phyloP scores from a whole-genome alignment of 768 basidiomycete genomes.

The Lentinula raphanica region DNA sequence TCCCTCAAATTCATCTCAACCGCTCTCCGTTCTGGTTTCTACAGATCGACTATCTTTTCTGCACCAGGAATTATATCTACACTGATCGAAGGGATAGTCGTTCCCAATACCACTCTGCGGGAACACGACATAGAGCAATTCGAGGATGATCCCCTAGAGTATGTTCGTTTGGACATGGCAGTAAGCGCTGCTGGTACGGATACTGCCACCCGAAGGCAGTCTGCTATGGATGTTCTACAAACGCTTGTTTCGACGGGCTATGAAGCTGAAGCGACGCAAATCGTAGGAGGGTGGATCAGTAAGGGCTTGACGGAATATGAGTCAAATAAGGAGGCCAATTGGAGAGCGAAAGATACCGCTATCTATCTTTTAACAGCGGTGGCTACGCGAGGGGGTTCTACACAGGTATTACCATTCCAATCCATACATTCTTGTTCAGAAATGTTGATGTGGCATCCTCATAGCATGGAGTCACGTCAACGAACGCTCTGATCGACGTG shows the following conservation, averaged over 20 bases:
- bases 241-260: constrained; percentile 75
- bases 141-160: constrained; percentile 95
- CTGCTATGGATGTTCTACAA: constrained; percentile 93
- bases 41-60: constrained; percentile 72
- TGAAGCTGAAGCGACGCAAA: constrained; percentile 81
- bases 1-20: constrained; percentile 88
- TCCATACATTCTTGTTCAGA: too few species aligned
- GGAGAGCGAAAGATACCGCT: constrained; percentile 92
- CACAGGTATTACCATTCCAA: constrained; percentile 55
- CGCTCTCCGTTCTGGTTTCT: constrained; percentile 83
- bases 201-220: constrained; percentile 80
- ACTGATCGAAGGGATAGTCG: constrained; percentile 83
- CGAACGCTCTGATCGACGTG: constrained; percentile 87
- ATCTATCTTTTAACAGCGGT: constrained; percentile 92
- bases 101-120: constrained; percentile 88
- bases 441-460: too few species aligned
- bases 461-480: constrained; percentile 89
- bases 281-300: constrained; percentile 81
- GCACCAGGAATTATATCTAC: constrained; percentile 73
- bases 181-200: constrained; percentile 59
- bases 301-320: constrained; percentile 67
- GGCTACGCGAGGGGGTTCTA: constrained; percentile 84
- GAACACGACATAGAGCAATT: constrained; percentile 93
- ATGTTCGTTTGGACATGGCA: constrained; percentile 82
- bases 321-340: constrained; percentile 77